phyloP scores from a whole-genome alignment of 495 filamentous ascomycete species.

The Aspergillus kassunensis region DNA sequence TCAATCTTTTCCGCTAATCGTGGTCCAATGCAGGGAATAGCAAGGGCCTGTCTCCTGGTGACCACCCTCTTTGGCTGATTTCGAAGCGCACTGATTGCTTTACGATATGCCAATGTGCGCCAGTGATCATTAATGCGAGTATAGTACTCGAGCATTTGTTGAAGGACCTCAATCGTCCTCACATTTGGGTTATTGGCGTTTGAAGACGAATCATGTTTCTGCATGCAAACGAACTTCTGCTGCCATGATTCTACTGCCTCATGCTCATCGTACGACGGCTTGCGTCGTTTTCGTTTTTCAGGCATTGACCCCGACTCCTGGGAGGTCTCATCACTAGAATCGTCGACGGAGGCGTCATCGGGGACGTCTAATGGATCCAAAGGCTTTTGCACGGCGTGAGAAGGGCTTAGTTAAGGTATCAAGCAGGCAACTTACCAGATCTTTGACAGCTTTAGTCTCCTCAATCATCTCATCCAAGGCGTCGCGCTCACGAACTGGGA shows the following conservation, averaged over 20 bases:
- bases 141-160: conserved; percentile 83
- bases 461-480: conserved; percentile 56
- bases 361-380: conserved; percentile 33
- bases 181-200: conserved; percentile 58
- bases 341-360: conserved; percentile 18
- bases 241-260: conserved; percentile 34
- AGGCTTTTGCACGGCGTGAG: conserved; percentile 28
- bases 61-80: conserved; percentile 62
- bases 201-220: conserved; percentile 45
- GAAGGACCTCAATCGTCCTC: conserved; percentile 71
- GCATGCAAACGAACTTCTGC: conserved; percentile 65
- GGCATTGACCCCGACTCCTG: conserved; percentile 15
- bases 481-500: conserved; percentile 30
- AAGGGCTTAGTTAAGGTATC: not conserved
- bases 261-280: conserved; percentile 8
- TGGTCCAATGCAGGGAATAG: conserved; percentile 67
- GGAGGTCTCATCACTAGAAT: conserved; percentile 21
- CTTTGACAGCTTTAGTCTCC: conserved; percentile 48
- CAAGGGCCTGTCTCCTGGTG: conserved; percentile 63
- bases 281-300: conserved; percentile 34
- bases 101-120: conserved; percentile 74
- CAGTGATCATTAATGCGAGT: conserved; percentile 71
- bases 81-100: conserved; percentile 68
- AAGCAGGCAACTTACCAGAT: conserved; percentile 43
- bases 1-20: conserved; percentile 85